Conservation (phyloP, 2,329 filamentous ascomycete species). For the Fusarium goolgardi region DNA sequence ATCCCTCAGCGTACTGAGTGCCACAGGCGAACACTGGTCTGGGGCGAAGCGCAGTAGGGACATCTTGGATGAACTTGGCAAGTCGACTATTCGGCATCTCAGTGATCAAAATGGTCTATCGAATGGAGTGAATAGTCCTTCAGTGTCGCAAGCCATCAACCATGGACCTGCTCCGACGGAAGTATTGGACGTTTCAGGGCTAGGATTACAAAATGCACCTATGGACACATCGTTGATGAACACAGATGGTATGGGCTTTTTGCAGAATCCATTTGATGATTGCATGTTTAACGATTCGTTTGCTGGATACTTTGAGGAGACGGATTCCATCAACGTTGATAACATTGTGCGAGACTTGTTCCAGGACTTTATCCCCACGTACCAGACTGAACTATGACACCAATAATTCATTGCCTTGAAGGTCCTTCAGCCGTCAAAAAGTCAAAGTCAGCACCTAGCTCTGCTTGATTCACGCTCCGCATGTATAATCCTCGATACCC, state of each 20-base stretch:
- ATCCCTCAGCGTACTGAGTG: conserved; percentile 61
- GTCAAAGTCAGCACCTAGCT: conserved; percentile 70
- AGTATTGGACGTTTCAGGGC: conserved; percentile 4
- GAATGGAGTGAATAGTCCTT: neutral
- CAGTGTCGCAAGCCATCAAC: neutral
- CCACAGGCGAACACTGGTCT: conserved; percentile 63
- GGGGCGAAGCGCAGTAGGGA: conserved; percentile 61
- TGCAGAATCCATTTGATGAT: conserved; percentile 43
- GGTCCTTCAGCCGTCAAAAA: conserved; percentile 64
- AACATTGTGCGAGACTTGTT: conserved; percentile 51
- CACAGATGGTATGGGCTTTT: conserved; percentile 10
- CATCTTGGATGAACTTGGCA: conserved; percentile 56
- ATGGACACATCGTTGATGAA: neutral
- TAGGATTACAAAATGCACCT: neutral
- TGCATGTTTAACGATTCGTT: conserved; percentile 45
- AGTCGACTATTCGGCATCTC: conserved; percentile 49
- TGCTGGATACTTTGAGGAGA: conserved; percentile 46
- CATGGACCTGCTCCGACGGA: conserved; percentile 3
- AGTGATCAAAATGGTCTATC: conserved; percentile 10
- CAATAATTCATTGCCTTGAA: neutral
- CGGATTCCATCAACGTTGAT: conserved; percentile 49
- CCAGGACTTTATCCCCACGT: conserved; percentile 53
- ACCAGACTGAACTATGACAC: conserved; percentile 10
- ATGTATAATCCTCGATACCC: conserved; percentile 71
- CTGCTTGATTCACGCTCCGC: conserved; percentile 69